A percentile compares a stretch with the other conserved stretches of the same genome.
These are phyloP conservation scores for Colletotrichum horii DNA, from an alignment of 2,329 filamentous ascomycete species.

Conservation along the genomic window DNA sequence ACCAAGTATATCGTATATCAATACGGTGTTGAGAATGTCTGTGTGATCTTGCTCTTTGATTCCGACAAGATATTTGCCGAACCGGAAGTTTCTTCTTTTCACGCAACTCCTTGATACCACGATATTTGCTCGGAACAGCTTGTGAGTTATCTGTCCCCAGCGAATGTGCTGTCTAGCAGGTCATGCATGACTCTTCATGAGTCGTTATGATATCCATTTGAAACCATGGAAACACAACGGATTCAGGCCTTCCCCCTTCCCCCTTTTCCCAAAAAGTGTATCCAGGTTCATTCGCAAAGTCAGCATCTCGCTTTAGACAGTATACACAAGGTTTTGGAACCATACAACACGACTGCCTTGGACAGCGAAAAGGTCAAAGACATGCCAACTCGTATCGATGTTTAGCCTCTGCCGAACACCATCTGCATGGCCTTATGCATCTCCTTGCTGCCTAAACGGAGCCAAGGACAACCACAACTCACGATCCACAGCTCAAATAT, in stretches of 20 bases:
- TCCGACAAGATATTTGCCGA: not conserved
- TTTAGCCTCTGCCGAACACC: not conserved
- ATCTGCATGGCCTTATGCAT: not conserved
- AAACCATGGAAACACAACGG: not conserved
- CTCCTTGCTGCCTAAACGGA: not conserved
- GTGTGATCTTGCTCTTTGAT: not conserved
- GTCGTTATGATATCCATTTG: not conserved
- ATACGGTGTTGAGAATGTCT: not conserved
- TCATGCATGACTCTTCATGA: accelerated
- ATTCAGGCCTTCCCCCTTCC: too few relatives aligned
- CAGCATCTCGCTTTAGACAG: not conserved
- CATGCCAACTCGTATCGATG: not conserved
- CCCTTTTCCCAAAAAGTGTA: too few relatives aligned
- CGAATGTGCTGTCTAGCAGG: not conserved
- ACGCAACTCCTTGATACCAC: not conserved
- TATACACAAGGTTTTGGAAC: not conserved
- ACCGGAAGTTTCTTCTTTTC: not conserved
- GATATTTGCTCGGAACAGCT: not conserved
- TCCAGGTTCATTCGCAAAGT: not conserved
- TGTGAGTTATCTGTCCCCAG: not conserved
- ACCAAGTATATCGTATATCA: not conserved
- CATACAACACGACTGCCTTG: not conserved
- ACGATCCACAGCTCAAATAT: not conserved
- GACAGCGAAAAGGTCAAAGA: not conserved
- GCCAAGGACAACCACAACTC: not conserved